Evolutionary conservation across 225 moss, liverwort and hornwort genomes (phyloP), one percentile per base, ranked within the genome.

Genomic region (Physcomitrellopsis africana): DNA sequence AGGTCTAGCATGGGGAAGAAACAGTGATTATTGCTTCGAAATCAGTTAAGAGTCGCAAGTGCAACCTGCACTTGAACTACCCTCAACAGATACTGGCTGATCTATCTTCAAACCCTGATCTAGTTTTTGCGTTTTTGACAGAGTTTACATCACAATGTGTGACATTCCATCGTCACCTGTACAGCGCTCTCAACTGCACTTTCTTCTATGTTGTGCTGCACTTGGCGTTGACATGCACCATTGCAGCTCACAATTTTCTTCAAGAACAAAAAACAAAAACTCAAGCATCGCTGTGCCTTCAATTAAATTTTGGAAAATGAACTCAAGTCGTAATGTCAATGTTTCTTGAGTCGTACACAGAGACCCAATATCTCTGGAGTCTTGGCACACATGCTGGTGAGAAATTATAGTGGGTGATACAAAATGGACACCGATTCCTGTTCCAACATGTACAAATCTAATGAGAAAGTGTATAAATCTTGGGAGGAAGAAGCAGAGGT

Each of bases 1-100:
- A 91, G 76, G 57, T 88, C 84, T 19, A 82, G 86, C 91, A 91
- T 82, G 65, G 67, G 68, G 60, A 72, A 26, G 3, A 11, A n/a
- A 42, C 10, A 7, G 32, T 43, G 41, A 12, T 12, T 17, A 12
- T 51, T 13, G 13, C 13, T 51, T 51, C 13, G 0, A 17, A 51
- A 13, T 51, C 17, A 51, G 17, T 13, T 51, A 17, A 51, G 17
- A 12, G 51, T 51, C 7, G 51, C 51, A 51, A 14, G 13, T 51
- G 9, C 49, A 49, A 49, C 11, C 14, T 10, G 49, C 51, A 13
- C 51, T 12, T 7, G 32, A 11, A 12, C 17, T 51, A 51, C 13
- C 17, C 51, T 51, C 2, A 51, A 12, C 13, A 51, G 4, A 37
- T 2, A 37, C 32, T 1, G 4, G 65, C 29, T 27, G 7, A 10